These are phyloP conservation scores for Hymenoscyphus salicellus DNA, from an alignment of 2,329 filamentous ascomycete genomes.

Conservation along the genomic window DNA sequence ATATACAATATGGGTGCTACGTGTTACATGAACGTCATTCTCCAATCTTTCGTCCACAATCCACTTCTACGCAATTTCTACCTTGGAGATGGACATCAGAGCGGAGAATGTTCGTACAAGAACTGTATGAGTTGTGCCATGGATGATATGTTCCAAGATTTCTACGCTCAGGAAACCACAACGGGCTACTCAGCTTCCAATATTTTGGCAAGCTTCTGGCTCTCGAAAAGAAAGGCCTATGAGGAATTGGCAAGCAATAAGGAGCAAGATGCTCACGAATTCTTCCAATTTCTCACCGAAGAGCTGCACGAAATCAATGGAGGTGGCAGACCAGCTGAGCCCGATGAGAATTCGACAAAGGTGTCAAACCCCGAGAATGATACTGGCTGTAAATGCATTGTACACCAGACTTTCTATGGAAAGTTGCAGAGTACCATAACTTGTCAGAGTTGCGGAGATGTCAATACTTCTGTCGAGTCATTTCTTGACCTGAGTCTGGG, in stretches of 20 bases:
- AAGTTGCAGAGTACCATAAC: conserved; percentile 88
- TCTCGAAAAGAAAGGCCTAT: conserved; percentile 70
- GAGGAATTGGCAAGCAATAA: conserved; percentile 82
- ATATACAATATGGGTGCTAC: conserved; percentile 98
- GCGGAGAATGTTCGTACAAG: conserved; percentile 63
- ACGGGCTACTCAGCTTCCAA: conserved; percentile 89
- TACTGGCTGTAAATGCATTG: conserved; percentile 72
- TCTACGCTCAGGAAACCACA: conserved; percentile 70
- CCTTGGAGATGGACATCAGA: conserved; percentile 83
- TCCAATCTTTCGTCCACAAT: conserved; percentile 92
- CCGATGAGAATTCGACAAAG: conserved; percentile 28
- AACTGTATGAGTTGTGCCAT: conserved; percentile 68
- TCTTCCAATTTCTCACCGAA: conserved; percentile 92
- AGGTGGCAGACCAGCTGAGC: conserved; percentile 44
- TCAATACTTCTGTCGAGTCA: conserved; percentile 79
- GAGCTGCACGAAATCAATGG: conserved; percentile 79
- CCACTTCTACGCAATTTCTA: conserved; percentile 89
- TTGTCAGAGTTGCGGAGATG: conserved; percentile 81
- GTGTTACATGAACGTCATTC: conserved; percentile 94
- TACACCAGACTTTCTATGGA: conserved; percentile 92
- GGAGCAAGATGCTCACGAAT: conserved; percentile 96
- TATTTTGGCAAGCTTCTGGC: conserved; percentile 87
- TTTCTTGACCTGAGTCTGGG: conserved; percentile 89
- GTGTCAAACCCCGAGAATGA: conserved; percentile 28
- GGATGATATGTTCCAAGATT: conserved; percentile 72